Evolutionary conservation across 2,329 filamentous ascomycete species (phyloP), one percentile per base, ranked within the genome.

Genomic region (Rhinocladiella mackenziei): DNA sequence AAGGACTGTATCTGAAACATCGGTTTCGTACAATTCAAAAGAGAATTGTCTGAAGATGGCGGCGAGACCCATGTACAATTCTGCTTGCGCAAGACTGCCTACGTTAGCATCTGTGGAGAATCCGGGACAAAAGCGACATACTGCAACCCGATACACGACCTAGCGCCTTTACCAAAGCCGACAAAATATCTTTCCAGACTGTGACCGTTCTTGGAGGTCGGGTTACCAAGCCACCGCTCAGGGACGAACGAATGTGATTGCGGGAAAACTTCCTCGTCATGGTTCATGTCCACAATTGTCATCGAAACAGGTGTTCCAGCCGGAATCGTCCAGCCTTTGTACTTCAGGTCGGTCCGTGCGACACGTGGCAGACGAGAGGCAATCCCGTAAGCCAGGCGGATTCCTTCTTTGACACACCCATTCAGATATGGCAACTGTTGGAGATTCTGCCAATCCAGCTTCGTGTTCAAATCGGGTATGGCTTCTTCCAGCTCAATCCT

Each of bases 61-160:
- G 5, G 62, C 56, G 8, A 64, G 45, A 6, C 54, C 56, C 18
- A 65, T 43, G 31, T 61, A 60, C n/a, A 65, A 51, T 43, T 65
- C 62, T 5, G 60, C 57, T 14, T 59, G 56, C 1, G 62, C 63
- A 7, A 66, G 58, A 29, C 62, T 65, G 28, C n/a, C 25, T 20
- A 3, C 11, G 20, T 31, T 31, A 43, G 38, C 15, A 18, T 4
- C 11, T n/a, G n/a, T n/a, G n/a, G n/a, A n/a, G n/a, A n/a, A n/a
- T n/a, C n/a, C n/a, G 26, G 8, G n/a, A 26, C 13, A 35, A 8
- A 22, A 30, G 25, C 19, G 13, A 40, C 46, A 26, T 41, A 51
- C 51, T 73, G 69, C 30, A 69, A 67, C 9, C 72, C 72, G 7
- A 70, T 60, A 45, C 72, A 75, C 56, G 67, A 65, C 18, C 71